phyloP scores from a whole-genome alignment of 176 grass and related monocot species.

The Hyparrhenia diplandra region DNA sequence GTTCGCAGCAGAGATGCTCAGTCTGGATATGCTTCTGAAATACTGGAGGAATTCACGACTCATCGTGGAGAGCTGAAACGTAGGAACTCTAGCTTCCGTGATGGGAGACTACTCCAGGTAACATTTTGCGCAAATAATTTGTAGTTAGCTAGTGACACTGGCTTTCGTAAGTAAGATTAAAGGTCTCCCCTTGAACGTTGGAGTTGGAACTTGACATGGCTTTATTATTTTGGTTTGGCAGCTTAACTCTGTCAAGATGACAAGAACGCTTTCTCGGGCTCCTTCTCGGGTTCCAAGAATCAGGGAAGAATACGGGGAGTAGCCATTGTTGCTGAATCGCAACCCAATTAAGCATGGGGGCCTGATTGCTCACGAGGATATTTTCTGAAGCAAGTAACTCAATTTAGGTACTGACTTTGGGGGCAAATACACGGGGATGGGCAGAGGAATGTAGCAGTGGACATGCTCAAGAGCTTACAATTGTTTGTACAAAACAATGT shows the following conservation, averaged over 20 bases:
- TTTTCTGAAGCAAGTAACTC: neutral
- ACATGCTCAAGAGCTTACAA: neutral
- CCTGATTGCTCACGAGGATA: neutral
- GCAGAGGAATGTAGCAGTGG: neutral
- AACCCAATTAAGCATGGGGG: neutral
- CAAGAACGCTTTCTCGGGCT: constrained; percentile 23
- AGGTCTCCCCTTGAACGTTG: neutral
- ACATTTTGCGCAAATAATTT: neutral
- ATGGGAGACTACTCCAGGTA: constrained; percentile 48
- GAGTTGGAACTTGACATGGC: neutral
- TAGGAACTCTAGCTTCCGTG: constrained; percentile 48
- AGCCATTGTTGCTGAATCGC: neutral
- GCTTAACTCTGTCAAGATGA: constrained; percentile 53
- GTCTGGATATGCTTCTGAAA: constrained; percentile 52
- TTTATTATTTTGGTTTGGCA: constrained; percentile 1
- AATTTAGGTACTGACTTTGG: neutral
- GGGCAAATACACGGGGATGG: neutral
- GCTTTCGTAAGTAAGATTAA: neutral
- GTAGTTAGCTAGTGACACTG: neutral
- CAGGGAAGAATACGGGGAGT: neutral
- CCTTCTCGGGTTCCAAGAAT: neutral
- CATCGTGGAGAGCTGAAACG: constrained; percentile 67
- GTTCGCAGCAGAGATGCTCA: neutral
- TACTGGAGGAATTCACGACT: constrained; percentile 80
- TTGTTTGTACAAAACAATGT: neutral